Conservation (phyloP, 1,284 basidiomycete genomes). For the Boletus albobrunnescens region DNA sequence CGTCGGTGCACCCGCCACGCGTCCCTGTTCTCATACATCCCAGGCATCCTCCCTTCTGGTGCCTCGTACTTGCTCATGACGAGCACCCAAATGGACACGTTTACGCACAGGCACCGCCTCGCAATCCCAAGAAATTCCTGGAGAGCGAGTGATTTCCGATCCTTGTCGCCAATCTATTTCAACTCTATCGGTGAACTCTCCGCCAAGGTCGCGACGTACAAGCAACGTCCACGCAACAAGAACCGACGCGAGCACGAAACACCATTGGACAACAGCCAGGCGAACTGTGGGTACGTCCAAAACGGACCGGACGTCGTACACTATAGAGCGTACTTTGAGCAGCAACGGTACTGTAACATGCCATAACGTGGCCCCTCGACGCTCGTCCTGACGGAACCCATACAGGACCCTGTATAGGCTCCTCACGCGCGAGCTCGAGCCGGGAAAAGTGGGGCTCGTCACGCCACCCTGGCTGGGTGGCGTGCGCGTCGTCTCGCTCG, state of each 20-base stretch:
- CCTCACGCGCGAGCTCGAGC: constrained; percentile 16
- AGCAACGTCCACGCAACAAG: constrained; percentile 29
- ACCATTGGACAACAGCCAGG: constrained; percentile 26
- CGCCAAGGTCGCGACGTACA: constrained; percentile 27
- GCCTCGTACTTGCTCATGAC: constrained; percentile 32
- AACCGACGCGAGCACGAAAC: constrained; percentile 18
- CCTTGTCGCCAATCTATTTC: constrained; percentile 32
- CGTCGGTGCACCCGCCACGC: background rate
- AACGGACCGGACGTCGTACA: constrained; percentile 8
- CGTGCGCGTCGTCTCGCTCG: constrained; percentile 30
- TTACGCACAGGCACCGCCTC: constrained; percentile 21
- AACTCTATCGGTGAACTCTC: constrained; percentile 13
- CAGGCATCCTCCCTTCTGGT: constrained; percentile 30
- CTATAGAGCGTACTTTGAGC: constrained; percentile 29
- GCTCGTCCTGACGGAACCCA: background rate
- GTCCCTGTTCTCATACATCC: background rate
- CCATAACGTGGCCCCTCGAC: too few species aligned
- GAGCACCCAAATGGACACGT: constrained; percentile 25
- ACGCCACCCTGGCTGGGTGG: constrained; percentile 24
- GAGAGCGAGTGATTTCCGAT: constrained; percentile 21
- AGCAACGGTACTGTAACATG: constrained; percentile 24
- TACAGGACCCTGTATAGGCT: constrained; percentile 25
- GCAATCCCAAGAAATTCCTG: constrained; percentile 13
- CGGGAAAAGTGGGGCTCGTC: constrained; percentile 27
- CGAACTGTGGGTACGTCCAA: constrained; percentile 31